phyloP scores from a whole-genome alignment of 768 basidiomycete genomes.

The Antrodiella citrinella region DNA sequence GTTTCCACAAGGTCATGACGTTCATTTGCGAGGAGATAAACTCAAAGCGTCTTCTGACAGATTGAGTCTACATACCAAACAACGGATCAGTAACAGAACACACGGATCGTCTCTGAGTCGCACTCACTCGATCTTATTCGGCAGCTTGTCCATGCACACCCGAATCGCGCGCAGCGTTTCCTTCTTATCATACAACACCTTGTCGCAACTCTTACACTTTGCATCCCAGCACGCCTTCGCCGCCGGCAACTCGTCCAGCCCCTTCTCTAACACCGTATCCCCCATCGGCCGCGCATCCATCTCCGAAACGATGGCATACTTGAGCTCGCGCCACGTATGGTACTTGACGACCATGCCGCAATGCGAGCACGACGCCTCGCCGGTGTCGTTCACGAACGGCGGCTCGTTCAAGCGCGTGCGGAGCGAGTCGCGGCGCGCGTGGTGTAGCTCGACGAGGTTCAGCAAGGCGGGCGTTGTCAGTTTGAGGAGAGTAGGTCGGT shows the following conservation, averaged over 20 bases:
- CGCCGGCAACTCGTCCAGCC: conserved; percentile 47
- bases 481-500: conserved; percentile 37
- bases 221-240: conserved; percentile 57
- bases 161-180: conserved; percentile 46
- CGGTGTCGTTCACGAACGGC: conserved; percentile 46
- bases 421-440: conserved; percentile 40
- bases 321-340: conserved; percentile 58
- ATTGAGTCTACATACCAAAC: background rate
- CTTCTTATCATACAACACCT: conserved; percentile 46
- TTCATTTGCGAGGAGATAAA: background rate
- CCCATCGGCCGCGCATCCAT: conserved; percentile 53
- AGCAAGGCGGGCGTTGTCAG: conserved; percentile 45
- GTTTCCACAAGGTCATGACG: too few relatives aligned
- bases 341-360: conserved; percentile 46
- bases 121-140: conserved; percentile 27
- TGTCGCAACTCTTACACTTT: conserved; percentile 42
- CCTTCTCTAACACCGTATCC: conserved; percentile 43
- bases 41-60: background rate
- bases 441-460: conserved; percentile 48
- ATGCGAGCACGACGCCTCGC: conserved; percentile 43
- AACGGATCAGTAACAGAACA: background rate
- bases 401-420: conserved; percentile 42
- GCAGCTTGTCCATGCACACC: conserved; percentile 45
- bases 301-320: conserved; percentile 46
- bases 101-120: background rate